A percentile compares a stretch with the other conserved stretches of the same genome.
Conservation (phyloP, 768 basidiomycete species). For the Macrolepiota albuminosa region DNA sequence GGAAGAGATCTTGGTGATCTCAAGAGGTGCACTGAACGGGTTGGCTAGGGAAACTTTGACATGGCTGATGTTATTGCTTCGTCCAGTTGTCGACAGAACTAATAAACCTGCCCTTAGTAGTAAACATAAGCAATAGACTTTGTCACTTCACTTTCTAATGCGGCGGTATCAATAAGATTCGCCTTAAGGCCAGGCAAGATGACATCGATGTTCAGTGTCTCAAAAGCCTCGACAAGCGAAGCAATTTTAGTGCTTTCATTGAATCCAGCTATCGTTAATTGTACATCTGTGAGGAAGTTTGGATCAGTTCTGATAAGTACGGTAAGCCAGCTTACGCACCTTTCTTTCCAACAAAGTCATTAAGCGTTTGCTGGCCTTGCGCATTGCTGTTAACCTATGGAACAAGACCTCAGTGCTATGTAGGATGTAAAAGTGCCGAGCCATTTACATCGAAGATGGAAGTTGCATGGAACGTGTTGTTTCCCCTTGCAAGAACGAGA, state of each 20-base stretch:
- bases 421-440: not conserved
- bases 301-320: not conserved
- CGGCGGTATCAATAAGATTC: conserved; percentile 49
- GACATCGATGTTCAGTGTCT: conserved; percentile 50
- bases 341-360: conserved; percentile 61
- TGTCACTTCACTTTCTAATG: conserved; percentile 48
- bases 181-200: conserved; percentile 58
- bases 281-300: conserved; percentile 38
- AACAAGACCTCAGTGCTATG: not conserved
- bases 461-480: conserved; percentile 48
- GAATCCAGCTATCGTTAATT: conserved; percentile 53
- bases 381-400: conserved; percentile 54
- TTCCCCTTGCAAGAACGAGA: conserved; percentile 53
- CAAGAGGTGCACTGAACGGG: conserved; percentile 59
- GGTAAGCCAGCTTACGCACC: conserved; percentile 25
- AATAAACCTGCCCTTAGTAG: conserved; percentile 2
- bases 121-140: not conserved
- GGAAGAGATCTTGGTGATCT: conserved; percentile 54
- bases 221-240: conserved; percentile 57
- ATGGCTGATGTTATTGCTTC: conserved; percentile 57
- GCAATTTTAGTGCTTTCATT: conserved; percentile 52
- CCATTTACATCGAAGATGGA: conserved; percentile 47
- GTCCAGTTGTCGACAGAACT: conserved; percentile 65
- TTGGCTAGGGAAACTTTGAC: conserved; percentile 59
- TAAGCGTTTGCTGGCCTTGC: conserved; percentile 56